Evolutionary conservation across 2,329 filamentous ascomycete species (phyloP), one percentile per base, ranked within the genome.

Genomic region (Sclerotinia sclerotiorum): DNA sequence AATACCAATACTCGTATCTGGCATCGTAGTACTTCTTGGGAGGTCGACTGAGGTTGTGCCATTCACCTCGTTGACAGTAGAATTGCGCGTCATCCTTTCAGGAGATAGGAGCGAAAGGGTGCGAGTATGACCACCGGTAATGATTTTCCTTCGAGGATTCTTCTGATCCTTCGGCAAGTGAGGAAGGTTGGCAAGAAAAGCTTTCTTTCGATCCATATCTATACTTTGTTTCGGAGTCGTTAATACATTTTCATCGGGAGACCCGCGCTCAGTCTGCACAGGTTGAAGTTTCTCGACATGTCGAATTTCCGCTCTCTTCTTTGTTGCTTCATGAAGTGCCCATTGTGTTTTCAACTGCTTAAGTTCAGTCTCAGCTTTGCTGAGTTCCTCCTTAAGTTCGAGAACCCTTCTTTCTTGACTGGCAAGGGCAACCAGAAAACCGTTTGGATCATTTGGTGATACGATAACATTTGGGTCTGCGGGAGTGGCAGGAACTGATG

Each of bases 351-450:
- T 98, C 70, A 99, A 82, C 54, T 82, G 85, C 58, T 83, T 82
- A 52, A 99, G 82, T 58, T 97, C 91, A 17, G 82, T 81, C 78
- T 99, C 94, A 7, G 95, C 94, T 69, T 89, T 89, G 32, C 83
- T 82, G n/a, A 99, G 83, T 79, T 98, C 94, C 78, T 99, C 95
- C 69, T 89, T 90, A 65, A 99, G 82, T 80, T 98, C 95, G 68
- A 99, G 81, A 1, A 99, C 94, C 73, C 88, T 89, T 68, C 95
- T 86, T 81, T 99, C 95, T 80, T 98, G 94, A 19, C 92, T 89
- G 56, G 95, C 95, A 75, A 99, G 90, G 68, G 94, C 91, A 70
- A 93, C 94, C 72, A 99, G 88, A 75, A 97, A 91, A 0, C 71
- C 73, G 32, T 63, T 74, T 6, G 76, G 69, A 66, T 78, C 77